A percentile compares a stretch with the other conserved stretches of the same genome.
Evolutionary conservation across 805 yeast species (phyloP).

Genomic region (Candida nonsorbophila): DNA sequence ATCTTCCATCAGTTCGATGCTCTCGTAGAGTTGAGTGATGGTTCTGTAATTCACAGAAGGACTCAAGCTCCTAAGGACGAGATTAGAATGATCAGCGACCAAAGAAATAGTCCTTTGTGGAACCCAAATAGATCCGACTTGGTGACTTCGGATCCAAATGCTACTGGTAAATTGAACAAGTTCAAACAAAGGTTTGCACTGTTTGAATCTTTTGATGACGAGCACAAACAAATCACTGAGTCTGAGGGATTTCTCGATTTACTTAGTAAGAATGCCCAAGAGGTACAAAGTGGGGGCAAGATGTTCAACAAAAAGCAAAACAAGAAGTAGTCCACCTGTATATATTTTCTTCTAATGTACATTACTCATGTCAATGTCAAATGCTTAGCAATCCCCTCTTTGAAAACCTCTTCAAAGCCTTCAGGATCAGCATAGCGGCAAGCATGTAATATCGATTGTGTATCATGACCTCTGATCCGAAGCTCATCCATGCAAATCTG

Average conservation of each 20-base stretch:
- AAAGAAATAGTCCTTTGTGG: constrained; percentile 83
- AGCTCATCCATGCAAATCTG: too few species aligned
- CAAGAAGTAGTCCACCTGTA: constrained; percentile 15
- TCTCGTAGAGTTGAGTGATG: constrained; percentile 87
- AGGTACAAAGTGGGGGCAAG: constrained; percentile 53
- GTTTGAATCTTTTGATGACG: constrained; percentile 38
- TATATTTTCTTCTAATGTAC: too few species aligned
- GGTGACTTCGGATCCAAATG: constrained; percentile 69
- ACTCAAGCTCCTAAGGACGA: constrained; percentile 88
- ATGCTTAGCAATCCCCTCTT: too few species aligned
- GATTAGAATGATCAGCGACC: constrained; percentile 80
- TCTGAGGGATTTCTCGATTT: constrained; percentile 43
- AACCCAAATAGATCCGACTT: constrained; percentile 80
- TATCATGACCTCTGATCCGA: too few species aligned
- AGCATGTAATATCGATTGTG: too few species aligned
- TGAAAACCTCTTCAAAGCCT: too few species aligned
- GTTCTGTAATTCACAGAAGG: constrained; percentile 78
- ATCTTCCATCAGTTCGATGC: constrained; percentile 88
- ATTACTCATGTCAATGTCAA: too few species aligned
- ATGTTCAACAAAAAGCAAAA: constrained; percentile 43
- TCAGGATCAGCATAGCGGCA: too few species aligned
- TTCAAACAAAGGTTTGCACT: constrained; percentile 67
- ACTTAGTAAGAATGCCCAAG: constrained; percentile 52
- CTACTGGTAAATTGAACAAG: constrained; percentile 74
- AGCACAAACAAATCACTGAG: constrained; percentile 13